Conservation (phyloP, 2,329 filamentous ascomycete genomes). For the Claviceps sorghi region DNA sequence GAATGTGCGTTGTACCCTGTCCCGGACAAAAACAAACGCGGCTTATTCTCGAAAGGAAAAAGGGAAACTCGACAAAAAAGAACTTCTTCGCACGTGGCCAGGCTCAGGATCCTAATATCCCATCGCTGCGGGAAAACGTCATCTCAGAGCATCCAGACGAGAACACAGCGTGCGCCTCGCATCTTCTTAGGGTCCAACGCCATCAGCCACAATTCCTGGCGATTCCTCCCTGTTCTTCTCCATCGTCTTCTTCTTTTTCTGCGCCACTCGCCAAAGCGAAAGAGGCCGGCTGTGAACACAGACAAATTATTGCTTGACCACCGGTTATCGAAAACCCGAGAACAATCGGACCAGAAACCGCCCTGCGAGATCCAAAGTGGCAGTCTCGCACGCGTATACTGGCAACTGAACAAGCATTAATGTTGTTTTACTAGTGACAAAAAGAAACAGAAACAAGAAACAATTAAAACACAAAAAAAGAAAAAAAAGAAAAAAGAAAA, state of each 20-base stretch:
- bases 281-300: not conserved
- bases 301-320: not conserved
- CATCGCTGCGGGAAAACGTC: not conserved
- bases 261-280: not conserved
- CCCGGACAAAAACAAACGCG: too few species aligned
- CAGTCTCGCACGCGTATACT: not conserved
- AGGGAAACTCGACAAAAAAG: not conserved
- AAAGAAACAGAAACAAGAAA: too few species aligned
- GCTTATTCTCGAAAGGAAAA: not conserved
- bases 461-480: too few species aligned
- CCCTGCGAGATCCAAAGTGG: not conserved
- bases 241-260: not conserved
- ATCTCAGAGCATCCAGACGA: not conserved
- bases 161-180: not conserved
- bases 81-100: not conserved
- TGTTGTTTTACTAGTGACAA: not conserved
- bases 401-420: not conserved
- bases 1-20: not conserved
- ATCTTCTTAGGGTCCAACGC: not conserved
- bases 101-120: not conserved
- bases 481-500: not conserved
- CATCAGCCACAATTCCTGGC: not conserved
- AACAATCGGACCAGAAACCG: not conserved
- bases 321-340: not conserved
- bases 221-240: not conserved